These are phyloP conservation scores for Solanum habrochaites DNA, from an alignment of 257 asterid species.

Conservation along the genomic window DNA sequence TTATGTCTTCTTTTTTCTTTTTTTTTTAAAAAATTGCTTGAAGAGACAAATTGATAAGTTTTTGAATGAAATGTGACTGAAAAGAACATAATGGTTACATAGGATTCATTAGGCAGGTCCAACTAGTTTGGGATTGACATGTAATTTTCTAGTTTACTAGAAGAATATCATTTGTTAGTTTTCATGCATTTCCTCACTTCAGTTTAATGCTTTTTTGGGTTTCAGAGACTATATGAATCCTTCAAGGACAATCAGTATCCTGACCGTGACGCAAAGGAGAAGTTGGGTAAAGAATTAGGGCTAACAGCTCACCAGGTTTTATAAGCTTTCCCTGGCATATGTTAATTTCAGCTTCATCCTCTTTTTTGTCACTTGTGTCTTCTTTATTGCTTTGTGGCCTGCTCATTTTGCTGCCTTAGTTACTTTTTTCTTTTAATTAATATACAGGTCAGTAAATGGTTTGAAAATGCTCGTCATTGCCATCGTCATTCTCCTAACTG, in stretches of 20 bases:
- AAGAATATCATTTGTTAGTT: not conserved
- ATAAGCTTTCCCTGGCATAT: not conserved
- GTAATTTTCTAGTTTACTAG: too few relatives aligned
- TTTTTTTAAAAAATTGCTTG: not conserved
- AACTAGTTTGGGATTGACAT: too few relatives aligned
- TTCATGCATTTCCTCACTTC: not conserved
- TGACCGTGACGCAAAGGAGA: conserved; percentile 41
- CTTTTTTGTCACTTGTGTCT: not conserved
- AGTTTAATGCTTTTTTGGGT: not conserved
- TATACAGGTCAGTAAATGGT: conserved; percentile 74
- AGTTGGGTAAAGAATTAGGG: conserved; percentile 65
- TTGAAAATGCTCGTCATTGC: conserved; percentile 86
- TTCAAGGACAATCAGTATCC: conserved; percentile 81
- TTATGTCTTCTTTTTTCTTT: not conserved
- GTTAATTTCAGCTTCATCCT: not conserved
- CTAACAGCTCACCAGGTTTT: conserved; percentile 56
- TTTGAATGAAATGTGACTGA: not conserved
- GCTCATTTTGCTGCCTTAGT: not conserved
- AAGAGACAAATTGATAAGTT: not conserved
- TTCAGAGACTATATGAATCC: conserved; percentile 66
- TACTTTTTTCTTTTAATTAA: not conserved
- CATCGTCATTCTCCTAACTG: conserved; percentile 38
- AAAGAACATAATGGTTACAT: too few relatives aligned
- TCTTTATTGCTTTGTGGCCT: not conserved
- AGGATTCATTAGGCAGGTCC: too few relatives aligned